A percentile compares a stretch with the other conserved stretches of the same genome.
phyloP scores from a whole-genome alignment of 306 rosid genomes.

The Gastrolobium bilobum region DNA sequence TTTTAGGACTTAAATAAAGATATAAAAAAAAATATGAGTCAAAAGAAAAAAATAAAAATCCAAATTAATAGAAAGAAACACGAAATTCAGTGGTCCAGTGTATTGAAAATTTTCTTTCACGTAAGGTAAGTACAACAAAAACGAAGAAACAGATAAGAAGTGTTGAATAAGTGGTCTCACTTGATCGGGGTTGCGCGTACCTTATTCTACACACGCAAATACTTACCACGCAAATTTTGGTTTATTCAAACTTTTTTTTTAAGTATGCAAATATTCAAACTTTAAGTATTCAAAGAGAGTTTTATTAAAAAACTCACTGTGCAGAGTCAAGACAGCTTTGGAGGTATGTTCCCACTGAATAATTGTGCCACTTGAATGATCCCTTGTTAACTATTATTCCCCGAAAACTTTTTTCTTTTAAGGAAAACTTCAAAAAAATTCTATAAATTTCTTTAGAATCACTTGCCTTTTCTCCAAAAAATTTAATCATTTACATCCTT shows the following conservation, averaged over 20 bases:
- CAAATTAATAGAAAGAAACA: too few relatives aligned
- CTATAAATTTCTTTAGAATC: neutral
- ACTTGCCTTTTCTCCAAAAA: neutral
- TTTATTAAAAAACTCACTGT: neutral
- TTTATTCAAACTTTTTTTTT: neutral
- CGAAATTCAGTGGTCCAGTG: too few relatives aligned
- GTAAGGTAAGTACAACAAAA: conserved; percentile 21
- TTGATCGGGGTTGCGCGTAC: neutral
- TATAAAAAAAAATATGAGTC: too few relatives aligned
- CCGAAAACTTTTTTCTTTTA: neutral
- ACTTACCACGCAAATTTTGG: neutral
- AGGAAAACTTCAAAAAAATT: neutral
- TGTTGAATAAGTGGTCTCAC: conserved; percentile 29
- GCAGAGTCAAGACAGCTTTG: neutral
- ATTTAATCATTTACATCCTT: neutral
- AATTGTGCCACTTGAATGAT: neutral
- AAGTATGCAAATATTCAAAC: too few relatives aligned
- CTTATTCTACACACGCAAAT: conserved; percentile 18
- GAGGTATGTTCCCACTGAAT: conserved; percentile 28
- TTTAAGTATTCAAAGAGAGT: neutral
- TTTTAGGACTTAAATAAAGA: too few relatives aligned
- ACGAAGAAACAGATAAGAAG: neutral
- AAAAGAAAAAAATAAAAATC: too few relatives aligned
- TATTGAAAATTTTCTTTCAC: too few relatives aligned
- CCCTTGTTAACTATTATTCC: neutral